These are phyloP conservation scores for Fraxinus sp. DNA, from an alignment of 305 asterid species.

Conservation along the genomic window DNA sequence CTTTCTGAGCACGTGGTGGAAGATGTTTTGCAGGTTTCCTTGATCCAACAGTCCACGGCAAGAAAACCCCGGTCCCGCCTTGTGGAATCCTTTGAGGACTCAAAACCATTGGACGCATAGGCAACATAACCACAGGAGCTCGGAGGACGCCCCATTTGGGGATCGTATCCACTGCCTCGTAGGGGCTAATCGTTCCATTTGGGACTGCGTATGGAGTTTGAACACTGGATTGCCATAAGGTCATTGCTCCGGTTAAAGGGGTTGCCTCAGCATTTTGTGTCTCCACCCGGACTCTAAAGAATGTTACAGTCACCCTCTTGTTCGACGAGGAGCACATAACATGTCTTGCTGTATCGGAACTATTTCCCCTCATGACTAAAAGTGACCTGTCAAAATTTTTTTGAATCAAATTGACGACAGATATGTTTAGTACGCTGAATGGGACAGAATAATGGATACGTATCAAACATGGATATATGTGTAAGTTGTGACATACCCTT, in stretches of 20 bases:
- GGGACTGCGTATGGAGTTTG: constrained; percentile 45
- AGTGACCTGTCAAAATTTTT: constrained; percentile 57
- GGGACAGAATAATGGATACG: no score
- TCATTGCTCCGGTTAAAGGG: constrained; percentile 48
- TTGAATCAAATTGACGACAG: neutral
- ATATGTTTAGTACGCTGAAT: neutral
- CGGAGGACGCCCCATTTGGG: constrained; percentile 78
- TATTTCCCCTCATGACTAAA: constrained; percentile 83
- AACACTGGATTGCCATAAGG: constrained; percentile 72
- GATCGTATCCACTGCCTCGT: constrained; percentile 44
- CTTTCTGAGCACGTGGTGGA: constrained; percentile 90
- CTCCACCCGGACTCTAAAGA: constrained; percentile 66
- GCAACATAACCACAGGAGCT: constrained; percentile 72
- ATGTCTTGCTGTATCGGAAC: constrained; percentile 78
- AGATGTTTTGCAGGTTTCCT: constrained; percentile 73
- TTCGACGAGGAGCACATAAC: constrained; percentile 78
- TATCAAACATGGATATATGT: neutral
- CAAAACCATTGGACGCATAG: constrained; percentile 58
- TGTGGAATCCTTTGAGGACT: constrained; percentile 55
- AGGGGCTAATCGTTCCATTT: constrained; percentile 31
- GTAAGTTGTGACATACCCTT: constrained; percentile 60
- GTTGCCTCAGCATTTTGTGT: constrained; percentile 34
- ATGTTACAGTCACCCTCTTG: constrained; percentile 80
- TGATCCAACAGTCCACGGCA: constrained; percentile 69
- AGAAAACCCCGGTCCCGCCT: constrained; percentile 91